phyloP scores from a whole-genome alignment of 2,329 filamentous ascomycete genomes.

The Monosporascus sp. region DNA sequence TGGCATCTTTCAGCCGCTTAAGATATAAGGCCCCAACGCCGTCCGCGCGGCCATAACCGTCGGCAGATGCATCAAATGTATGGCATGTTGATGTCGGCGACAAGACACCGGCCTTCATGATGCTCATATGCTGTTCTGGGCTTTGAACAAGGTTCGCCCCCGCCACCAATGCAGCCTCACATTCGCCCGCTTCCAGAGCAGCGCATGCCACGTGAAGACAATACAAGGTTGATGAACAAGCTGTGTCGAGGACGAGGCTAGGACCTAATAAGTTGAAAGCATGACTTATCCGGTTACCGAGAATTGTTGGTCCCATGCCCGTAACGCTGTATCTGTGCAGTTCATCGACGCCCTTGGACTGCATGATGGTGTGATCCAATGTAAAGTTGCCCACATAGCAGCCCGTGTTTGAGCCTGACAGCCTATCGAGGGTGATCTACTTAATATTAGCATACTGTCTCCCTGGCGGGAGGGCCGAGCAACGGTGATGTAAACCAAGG shows the following conservation, averaged over 20 bases:
- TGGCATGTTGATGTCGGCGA: slow-evolving; percentile 20
- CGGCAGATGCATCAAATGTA: slow-evolving; percentile 18
- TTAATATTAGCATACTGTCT: too few relatives aligned
- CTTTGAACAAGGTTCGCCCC: slow-evolving; percentile 27
- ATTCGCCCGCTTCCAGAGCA: slow-evolving; percentile 17
- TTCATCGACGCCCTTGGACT: too few relatives aligned
- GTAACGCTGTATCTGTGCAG: too few relatives aligned
- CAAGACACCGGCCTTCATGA: slow-evolving; percentile 21
- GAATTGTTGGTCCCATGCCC: too few relatives aligned
- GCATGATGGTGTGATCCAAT: too few relatives aligned
- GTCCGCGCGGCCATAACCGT: slow-evolving; percentile 15
- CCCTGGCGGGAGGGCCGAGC: too few relatives aligned
- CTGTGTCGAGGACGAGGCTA: slow-evolving; percentile 16
- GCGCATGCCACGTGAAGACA: slow-evolving; percentile 20
- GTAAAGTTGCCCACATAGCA: too few relatives aligned
- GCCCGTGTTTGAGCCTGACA: too few relatives aligned
- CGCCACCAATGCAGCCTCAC: slow-evolving; percentile 23
- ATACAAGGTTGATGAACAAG: slow-evolving; percentile 27
- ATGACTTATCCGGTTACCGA: too few relatives aligned
- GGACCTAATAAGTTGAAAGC: too few relatives aligned
- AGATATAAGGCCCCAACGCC: slow-evolving; percentile 6
- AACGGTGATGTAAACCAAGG: too few relatives aligned
- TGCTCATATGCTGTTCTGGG: slow-evolving; percentile 15
- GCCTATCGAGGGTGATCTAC: too few relatives aligned
- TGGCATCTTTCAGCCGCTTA: slow-evolving; percentile 11